phyloP scores from a whole-genome alignment of 1,284 basidiomycete species.

The Pseudomicrostroma phylloplanum region DNA sequence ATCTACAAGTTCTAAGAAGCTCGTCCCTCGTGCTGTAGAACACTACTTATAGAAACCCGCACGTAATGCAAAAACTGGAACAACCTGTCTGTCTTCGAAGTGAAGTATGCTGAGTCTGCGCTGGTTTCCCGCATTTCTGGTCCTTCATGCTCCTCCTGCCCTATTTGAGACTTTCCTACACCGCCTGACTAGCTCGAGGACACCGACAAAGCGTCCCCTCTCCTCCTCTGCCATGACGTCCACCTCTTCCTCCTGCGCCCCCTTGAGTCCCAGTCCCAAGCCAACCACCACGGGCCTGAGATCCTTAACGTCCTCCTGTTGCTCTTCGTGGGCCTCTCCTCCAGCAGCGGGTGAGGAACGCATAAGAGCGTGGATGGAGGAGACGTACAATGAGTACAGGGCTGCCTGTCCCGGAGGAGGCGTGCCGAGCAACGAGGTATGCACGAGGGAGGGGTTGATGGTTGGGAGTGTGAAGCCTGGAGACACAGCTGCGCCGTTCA shows the following conservation, averaged over 20 bases:
- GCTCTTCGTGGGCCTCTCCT: neutral
- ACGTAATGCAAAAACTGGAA: too few species aligned
- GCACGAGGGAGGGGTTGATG: neutral
- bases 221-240: neutral
- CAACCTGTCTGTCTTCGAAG: too few species aligned
- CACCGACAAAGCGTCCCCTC: neutral
- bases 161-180: too few species aligned
- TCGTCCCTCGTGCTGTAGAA: too few species aligned
- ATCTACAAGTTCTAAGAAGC: constrained; percentile 4
- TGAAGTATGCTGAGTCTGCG: too few species aligned
- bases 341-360: neutral
- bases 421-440: neutral
- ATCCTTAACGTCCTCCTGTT: neutral
- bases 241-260: neutral
- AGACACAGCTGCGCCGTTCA: neutral
- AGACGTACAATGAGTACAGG: constrained; percentile 2
- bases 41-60: too few species aligned
- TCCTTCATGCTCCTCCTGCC: too few species aligned
- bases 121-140: too few species aligned
- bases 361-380: neutral
- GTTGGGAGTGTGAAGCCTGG: neutral
- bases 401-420: neutral
- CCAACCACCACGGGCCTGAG: neutral
- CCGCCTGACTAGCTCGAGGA: too few species aligned
- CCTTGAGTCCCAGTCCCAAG: neutral